Percentiles rank a stretch among this genome's conserved stretches.
Evolutionary conservation across 164 flowering plant species (phyloP).

Genomic region (Stephania yunnanensis): DNA sequence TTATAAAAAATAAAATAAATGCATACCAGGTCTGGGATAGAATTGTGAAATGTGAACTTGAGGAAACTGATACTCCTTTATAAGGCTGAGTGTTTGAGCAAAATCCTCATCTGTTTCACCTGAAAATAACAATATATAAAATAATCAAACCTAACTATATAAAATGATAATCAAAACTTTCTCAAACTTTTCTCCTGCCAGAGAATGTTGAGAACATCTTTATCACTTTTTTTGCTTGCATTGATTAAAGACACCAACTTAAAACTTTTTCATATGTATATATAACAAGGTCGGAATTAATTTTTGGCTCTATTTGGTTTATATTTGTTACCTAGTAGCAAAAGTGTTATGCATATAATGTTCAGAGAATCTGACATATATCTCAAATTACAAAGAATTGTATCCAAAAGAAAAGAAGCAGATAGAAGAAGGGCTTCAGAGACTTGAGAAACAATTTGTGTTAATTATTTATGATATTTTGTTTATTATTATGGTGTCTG

Average conservation of each 20-base stretch:
- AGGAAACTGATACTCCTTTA: constrained; percentile 76
- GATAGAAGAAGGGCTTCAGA: background rate
- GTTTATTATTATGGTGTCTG: too few relatives aligned
- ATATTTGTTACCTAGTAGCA: background rate
- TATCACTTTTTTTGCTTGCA: background rate
- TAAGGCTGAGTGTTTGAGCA: constrained; percentile 61
- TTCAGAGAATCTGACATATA: background rate
- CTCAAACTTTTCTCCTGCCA: background rate
- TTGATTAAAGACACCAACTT: background rate
- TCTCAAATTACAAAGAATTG: background rate
- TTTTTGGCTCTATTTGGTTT: background rate
- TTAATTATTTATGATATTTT: background rate
- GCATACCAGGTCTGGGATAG: constrained; percentile 91
- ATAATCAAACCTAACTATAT: too few relatives aligned
- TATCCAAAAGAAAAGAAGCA: background rate
- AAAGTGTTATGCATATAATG: background rate
- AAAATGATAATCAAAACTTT: too few relatives aligned
- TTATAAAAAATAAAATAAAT: background rate
- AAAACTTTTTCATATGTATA: background rate
- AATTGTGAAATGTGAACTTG: constrained; percentile 99
- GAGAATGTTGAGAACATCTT: background rate
- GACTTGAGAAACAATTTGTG: background rate
- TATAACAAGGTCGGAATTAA: background rate
- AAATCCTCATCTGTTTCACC: constrained; percentile 99
- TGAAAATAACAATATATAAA: constrained; percentile 26